phyloP scores from a whole-genome alignment of 2,329 filamentous ascomycete species.

The Talaromyces sp. region DNA sequence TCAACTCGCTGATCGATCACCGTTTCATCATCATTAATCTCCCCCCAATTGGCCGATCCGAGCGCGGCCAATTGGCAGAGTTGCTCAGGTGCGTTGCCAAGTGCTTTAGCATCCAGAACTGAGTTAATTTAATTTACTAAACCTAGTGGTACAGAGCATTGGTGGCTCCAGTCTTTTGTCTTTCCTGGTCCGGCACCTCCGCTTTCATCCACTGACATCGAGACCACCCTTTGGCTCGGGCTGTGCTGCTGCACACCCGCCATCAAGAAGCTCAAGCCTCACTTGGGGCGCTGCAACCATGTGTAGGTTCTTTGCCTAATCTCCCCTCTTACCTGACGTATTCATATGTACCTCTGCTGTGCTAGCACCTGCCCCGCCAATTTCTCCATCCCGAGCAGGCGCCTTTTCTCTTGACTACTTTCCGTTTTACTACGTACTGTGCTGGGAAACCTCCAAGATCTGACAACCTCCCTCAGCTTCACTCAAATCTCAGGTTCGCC shows the following conservation, averaged over 20 bases:
- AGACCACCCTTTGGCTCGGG: background rate
- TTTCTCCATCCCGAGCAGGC: background rate
- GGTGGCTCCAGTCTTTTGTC: background rate
- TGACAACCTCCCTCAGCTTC: conserved; percentile 14
- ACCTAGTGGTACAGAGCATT: no score
- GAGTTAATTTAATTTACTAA: no score
- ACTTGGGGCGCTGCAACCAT: background rate
- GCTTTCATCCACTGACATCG: background rate
- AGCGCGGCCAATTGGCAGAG: background rate
- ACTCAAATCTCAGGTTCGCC: conserved; percentile 14
- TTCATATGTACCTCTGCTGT: background rate
- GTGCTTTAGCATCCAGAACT: background rate
- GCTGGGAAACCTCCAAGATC: background rate
- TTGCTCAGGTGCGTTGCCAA: background rate
- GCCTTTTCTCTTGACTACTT: background rate
- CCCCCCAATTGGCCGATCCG: background rate
- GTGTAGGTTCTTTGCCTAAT: background rate
- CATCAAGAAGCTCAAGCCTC: background rate
- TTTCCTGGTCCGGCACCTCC: background rate
- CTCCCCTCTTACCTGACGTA: background rate
- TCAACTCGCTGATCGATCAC: background rate
- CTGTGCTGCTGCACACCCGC: background rate
- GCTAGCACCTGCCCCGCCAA: no score
- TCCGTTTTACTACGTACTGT: background rate
- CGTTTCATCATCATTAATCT: background rate